Evolutionary conservation across 257 asterid genomes (phyloP).

Genomic region (Fraxinus americana): DNA sequence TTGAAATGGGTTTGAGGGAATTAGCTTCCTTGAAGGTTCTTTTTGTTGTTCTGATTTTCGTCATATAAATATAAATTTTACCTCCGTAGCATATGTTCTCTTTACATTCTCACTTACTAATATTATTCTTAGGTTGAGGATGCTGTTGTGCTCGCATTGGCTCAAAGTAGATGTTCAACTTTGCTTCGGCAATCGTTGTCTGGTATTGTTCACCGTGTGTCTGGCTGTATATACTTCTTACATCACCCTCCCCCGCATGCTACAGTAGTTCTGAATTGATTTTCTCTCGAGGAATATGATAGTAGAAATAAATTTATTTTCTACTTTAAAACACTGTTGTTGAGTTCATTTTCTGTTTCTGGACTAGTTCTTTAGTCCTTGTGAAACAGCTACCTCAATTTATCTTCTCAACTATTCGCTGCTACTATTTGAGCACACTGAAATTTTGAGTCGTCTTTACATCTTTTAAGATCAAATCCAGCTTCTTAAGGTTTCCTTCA

Average conservation of each 20-base stretch:
- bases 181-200: conserved; percentile 72
- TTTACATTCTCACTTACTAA: conserved; percentile 24
- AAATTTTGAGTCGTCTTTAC: neutral
- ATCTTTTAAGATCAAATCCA: neutral
- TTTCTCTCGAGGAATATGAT: conserved; percentile 5
- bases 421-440: neutral
- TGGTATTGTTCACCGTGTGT: conserved; percentile 48
- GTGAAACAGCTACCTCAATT: neutral
- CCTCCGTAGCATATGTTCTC: conserved; percentile 16
- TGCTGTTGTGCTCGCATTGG: conserved; percentile 81
- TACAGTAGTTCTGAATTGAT: conserved; percentile 9
- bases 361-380: neutral
- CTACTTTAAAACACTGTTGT: neutral
- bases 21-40: conserved; percentile 92
- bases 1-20: conserved; percentile 98
- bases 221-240: conserved; percentile 3
- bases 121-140: conserved; percentile 79
- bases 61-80: conserved; percentile 15
- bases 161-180: conserved; percentile 77
- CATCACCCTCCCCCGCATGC: neutral
- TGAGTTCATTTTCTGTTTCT: neutral
- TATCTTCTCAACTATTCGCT: neutral
- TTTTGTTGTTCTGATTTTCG: conserved; percentile 8
- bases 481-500: neutral
- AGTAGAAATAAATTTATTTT: neutral